Conservation (phyloP, 225 moss, liverwort and hornwort genomes). For the Bryoerythrophyllum caledonicum region DNA sequence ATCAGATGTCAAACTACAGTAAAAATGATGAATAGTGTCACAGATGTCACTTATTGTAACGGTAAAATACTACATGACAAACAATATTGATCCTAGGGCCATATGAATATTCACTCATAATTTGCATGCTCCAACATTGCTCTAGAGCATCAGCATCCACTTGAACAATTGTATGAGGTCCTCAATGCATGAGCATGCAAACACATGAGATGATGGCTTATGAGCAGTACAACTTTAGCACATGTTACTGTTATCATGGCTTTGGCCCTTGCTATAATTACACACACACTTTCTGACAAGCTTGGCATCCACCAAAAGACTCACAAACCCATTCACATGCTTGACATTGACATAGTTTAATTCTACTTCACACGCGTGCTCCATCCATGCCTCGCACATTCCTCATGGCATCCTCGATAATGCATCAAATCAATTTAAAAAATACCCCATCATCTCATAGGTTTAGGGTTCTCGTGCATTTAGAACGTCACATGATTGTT, state of each 20-base stretch:
- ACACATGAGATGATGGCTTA: neutral
- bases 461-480: too few relatives aligned
- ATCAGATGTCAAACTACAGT: too few relatives aligned
- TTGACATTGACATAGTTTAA: neutral
- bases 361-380: slow-evolving; percentile 3
- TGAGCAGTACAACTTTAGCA: neutral
- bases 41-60: too few relatives aligned
- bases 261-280: neutral
- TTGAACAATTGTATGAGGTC: neutral
- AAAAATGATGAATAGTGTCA: too few relatives aligned
- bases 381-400: slow-evolving; percentile 10
- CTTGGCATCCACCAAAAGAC: neutral
- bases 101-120: neutral
- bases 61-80: too few relatives aligned
- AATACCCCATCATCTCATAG: too few relatives aligned
- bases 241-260: neutral
- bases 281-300: neutral
- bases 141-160: neutral
- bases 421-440: neutral
- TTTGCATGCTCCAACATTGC: neutral
- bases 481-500: too few relatives aligned
- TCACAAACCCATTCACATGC: neutral
- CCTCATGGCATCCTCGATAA: neutral
- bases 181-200: too few relatives aligned
- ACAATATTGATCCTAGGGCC: too few relatives aligned